Base-by-base conservation (phyloP, 1,284 basidiomycete genomes). In the Apiotrichum sp. region DNA sequence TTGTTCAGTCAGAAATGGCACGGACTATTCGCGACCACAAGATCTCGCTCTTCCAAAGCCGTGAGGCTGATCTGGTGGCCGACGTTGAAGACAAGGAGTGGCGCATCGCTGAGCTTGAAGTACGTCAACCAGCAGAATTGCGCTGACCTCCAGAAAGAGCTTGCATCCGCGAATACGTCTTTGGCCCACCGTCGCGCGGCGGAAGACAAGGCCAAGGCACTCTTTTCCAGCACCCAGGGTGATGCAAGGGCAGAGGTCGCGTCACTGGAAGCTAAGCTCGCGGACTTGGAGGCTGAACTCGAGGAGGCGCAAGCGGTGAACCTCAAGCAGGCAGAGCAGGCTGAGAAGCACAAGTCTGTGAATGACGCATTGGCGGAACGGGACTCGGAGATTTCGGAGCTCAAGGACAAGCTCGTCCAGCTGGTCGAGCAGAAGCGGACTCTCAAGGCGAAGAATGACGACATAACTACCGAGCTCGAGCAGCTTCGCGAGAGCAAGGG, bases 21-120 rank as follows among this genome's bases (percentile, higher is more conserved):
- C 48, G 63, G 62, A 67, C 73, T 7, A 63, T 73, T 60, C 58
- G 69, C 16, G 70, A 73, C 38, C 71, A 75, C 56, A 69, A 69
- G 55, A 62, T 73, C 8, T 52, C 68, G 4, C 57, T 73, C 6
- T 65, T 69, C 43, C 49, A 70, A 47, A 64, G 67, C 3, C 67
- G 55, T 32, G 71, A 69, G 45, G 65, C 63, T 2, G 73, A 72
- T 35, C 45, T 70, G 4, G 16, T 50, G 2, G 60, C 61, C 4
- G 61, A 66, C 9, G 32, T 68, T n/a, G 57, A 50, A n/a, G 65
- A 69, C 38, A 67, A 63, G 55, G 65, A 68, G 45, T 45, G 49
- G 3, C 59, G 52, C 29, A 55, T 58, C 6, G 52, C 46, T 31
- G 64, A 66, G 11, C 57, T 70, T 5, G 69, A 73, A 62, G 73